These are phyloP conservation scores for Leccinum pachyderme DNA, from an alignment of 1,284 basidiomycete genomes.

Conservation along the genomic window DNA sequence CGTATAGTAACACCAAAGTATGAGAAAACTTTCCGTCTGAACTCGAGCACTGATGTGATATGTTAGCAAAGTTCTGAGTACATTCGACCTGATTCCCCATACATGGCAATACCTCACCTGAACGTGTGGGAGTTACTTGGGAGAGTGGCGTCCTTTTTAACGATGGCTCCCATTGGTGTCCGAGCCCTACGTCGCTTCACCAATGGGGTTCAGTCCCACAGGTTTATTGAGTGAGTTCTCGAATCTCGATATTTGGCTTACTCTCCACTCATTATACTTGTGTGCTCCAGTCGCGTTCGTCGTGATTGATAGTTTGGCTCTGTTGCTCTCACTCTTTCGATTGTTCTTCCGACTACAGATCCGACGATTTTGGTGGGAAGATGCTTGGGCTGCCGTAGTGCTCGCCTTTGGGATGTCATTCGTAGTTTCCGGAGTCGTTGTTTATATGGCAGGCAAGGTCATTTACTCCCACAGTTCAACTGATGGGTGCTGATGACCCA, in stretches of 20 bases:
- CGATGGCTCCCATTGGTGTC: background rate
- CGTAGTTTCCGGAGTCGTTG: background rate
- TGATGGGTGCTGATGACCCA: background rate
- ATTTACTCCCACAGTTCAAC: background rate
- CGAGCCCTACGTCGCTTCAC: background rate
- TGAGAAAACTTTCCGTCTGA: background rate
- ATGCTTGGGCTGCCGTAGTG: constrained; percentile 14
- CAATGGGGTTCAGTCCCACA: background rate
- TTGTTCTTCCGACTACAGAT: constrained; percentile 7
- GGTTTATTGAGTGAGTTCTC: background rate
- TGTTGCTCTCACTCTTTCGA: constrained; percentile 6
- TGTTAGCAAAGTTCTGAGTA: background rate
- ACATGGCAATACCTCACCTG: background rate
- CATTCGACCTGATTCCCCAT: background rate
- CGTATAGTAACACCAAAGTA: background rate
- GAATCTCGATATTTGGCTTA: background rate
- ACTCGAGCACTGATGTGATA: background rate
- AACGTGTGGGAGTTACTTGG: background rate
- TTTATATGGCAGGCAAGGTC: background rate
- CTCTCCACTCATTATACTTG: background rate
- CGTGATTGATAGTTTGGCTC: background rate
- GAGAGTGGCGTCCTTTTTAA: background rate
- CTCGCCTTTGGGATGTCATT: background rate
- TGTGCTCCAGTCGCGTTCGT: background rate
- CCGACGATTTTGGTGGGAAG: constrained; percentile 23